These are phyloP conservation scores for Spizellomyces sp. DNA, from an alignment of 192 early-diverging fungal genomes.

Conservation along the genomic window DNA sequence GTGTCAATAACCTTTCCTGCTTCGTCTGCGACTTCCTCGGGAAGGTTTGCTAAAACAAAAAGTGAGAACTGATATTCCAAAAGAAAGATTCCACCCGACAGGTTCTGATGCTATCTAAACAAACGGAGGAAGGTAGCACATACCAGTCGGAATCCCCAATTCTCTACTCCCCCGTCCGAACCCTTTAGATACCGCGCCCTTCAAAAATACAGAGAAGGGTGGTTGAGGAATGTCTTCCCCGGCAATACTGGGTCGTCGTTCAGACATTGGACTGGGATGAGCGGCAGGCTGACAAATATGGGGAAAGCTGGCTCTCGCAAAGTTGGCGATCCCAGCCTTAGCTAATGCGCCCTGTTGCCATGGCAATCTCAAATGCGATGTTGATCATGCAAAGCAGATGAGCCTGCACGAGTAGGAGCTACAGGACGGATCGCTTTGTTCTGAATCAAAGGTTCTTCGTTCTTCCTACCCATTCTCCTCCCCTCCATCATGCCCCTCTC, in stretches of 20 bases:
- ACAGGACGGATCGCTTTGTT: too few species aligned
- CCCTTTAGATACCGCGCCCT: slow-evolving; percentile 82
- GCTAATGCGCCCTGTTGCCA: too few species aligned
- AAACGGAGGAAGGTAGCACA: too few species aligned
- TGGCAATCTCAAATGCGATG: too few species aligned
- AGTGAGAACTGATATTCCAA: not conserved
- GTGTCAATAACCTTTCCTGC: slow-evolving; percentile 67
- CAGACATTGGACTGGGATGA: not conserved
- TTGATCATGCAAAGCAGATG: too few species aligned
- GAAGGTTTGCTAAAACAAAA: slow-evolving; percentile 78
- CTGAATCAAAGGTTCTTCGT: too few species aligned
- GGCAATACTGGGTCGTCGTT: slow-evolving; percentile 60
- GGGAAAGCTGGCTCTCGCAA: too few species aligned
- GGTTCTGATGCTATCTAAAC: slow-evolving; percentile 9
- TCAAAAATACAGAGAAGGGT: slow-evolving; percentile 77
- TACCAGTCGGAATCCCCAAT: slow-evolving; percentile 96
- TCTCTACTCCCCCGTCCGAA: slow-evolving; percentile 97
- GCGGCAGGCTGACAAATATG: too few species aligned
- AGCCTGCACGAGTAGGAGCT: too few species aligned
- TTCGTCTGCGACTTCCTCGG: slow-evolving; percentile 70
- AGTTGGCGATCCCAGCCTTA: too few species aligned
- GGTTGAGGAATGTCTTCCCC: slow-evolving; percentile 58
- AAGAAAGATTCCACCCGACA: slow-evolving; percentile 10
- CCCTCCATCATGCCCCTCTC: slow-evolving; percentile 26
- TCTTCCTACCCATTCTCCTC: too few species aligned